Evolutionary conservation across 2,329 filamentous ascomycete species (phyloP).

Genomic region (Neonectria coccinea): DNA sequence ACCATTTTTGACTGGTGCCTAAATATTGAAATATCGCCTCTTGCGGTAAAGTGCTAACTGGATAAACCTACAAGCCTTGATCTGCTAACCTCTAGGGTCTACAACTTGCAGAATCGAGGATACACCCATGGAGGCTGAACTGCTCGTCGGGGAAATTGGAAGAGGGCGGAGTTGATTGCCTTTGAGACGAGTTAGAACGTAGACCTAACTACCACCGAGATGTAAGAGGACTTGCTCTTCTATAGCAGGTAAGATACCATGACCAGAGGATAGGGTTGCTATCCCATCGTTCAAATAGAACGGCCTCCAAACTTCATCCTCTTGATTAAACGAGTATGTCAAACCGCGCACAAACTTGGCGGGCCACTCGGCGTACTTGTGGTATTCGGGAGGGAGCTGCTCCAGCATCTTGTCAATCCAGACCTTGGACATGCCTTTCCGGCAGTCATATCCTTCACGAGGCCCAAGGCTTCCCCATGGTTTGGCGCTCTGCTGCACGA

Average conservation of each 20-base stretch:
- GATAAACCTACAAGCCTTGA: not conserved
- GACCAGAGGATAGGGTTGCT: slow-evolving; percentile 18
- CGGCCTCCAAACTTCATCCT: slow-evolving; percentile 41
- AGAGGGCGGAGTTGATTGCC: not conserved
- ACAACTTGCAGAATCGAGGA: not conserved
- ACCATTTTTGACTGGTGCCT: not conserved
- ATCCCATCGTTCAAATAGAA: slow-evolving; percentile 35
- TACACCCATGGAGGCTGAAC: not conserved
- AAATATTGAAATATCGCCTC: not conserved
- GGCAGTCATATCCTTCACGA: slow-evolving; percentile 34
- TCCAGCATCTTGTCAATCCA: slow-evolving; percentile 54
- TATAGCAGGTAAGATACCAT: slow-evolving; percentile 7
- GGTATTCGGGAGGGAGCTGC: slow-evolving; percentile 48
- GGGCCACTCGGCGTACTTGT: slow-evolving; percentile 50
- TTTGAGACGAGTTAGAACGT: not conserved
- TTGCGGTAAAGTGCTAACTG: not conserved
- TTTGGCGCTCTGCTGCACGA: slow-evolving; percentile 22
- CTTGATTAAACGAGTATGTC: slow-evolving; percentile 38
- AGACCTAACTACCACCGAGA: not conserved
- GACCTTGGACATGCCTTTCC: slow-evolving; percentile 48
- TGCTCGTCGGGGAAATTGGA: not conserved
- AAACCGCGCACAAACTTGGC: slow-evolving; percentile 40
- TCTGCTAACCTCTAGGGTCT: not conserved
- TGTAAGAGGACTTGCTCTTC: slow-evolving; percentile 9
- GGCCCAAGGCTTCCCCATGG: not conserved